Base-by-base conservation (phyloP, 2,329 filamentous ascomycete genomes). In the Fonsecaea pugnacius region DNA sequence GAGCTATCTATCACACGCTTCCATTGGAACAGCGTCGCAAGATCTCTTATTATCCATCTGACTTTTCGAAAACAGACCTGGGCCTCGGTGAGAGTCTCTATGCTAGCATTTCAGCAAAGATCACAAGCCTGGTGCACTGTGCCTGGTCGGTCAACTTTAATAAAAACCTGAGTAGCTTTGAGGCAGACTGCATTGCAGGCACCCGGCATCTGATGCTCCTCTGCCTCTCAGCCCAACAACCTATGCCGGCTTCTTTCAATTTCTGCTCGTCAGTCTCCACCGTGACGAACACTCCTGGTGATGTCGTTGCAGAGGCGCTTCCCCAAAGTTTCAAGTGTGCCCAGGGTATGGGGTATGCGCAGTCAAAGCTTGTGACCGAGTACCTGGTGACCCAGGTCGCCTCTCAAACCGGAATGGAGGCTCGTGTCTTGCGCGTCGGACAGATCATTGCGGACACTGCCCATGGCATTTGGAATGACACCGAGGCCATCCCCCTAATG, bases 121-220 rank as follows among this genome's bases (percentile, higher is more conserved):
- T 79, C 1, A 84, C 82, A 0, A 73, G 80, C 2, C 77, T 91
- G 21, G 82, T 90, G 58, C 87, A 89, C 71, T 80, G 85, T 12
- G 86, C 86, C 16, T 89, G 87, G 87, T 79, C 84, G 0, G 87
- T 89, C 32, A 89, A 89, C 73, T 89, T 89, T 76, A 83, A 81
- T 46, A 78, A 86, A 63, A 79, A 81, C 5, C 76, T 89, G 0
- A 75, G 74, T 53, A 85, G 82, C 66, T 89, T 89, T 69, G 81
- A 81, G 60, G 80, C 84, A 65, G 82, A 82, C 33, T 66, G 65
- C 30, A 65, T 67, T 32, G 58, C 66, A 14, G 67, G 62, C 5
- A 46, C 65, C 18, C 48, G 52, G 32, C 60, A 65, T 46, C 69
- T 77, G 12, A 74, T 79, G 46, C 70, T 76, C 57, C 70, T 80